Evolutionary conservation across 164 flowering plant genomes (phyloP), one percentile per base, ranked within the genome.

Genomic region (Platanus orientalis): DNA sequence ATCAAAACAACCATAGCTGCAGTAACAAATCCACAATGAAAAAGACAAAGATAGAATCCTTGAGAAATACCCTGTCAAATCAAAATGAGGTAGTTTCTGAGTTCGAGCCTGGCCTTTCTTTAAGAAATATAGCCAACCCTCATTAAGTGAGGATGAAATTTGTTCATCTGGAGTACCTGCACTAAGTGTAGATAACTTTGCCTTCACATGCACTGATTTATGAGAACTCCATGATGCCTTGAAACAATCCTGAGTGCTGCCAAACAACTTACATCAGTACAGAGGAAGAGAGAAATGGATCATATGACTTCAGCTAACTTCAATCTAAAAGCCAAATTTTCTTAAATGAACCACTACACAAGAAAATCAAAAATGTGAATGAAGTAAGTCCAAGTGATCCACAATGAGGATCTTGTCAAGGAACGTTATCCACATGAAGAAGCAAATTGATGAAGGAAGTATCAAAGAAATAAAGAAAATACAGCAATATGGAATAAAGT

Each of bases 241-340:
- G 82, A 94, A 94, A 75, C 99, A 94, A 13, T 94, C 97, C 72
- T 94, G 99, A 23, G 99, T 65, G 80, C 99, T 94, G 78, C 65
- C 42, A 53, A 42, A 2, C 40, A 23, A 44, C n/a, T 44, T 21
- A 63, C 40, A 34, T 56, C 42, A 30, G n/a, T 7, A 68, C 3
- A 49, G 32, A 40, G 27, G 44, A 53, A 44, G 7, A n/a, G 6
- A 19, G 24, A 47, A 58, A 42, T 26, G 29, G 40, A 19, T 32
- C 17, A 30, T 55, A 26, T 11, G 3, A 25, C 32, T n/a, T 9
- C 57, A 4, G 23, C 24, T 34, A 48, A 49, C 21, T 36, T 45
- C 45, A 29, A 28, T 16, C 1, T 27, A 45, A 45, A 23, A 20
- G 17, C 4, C 36, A 11, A 23, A 23, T 7, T 26, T 6, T 12